Base-by-base conservation (phyloP, 75 land plant species). In the Azolla pinnata region DNA sequence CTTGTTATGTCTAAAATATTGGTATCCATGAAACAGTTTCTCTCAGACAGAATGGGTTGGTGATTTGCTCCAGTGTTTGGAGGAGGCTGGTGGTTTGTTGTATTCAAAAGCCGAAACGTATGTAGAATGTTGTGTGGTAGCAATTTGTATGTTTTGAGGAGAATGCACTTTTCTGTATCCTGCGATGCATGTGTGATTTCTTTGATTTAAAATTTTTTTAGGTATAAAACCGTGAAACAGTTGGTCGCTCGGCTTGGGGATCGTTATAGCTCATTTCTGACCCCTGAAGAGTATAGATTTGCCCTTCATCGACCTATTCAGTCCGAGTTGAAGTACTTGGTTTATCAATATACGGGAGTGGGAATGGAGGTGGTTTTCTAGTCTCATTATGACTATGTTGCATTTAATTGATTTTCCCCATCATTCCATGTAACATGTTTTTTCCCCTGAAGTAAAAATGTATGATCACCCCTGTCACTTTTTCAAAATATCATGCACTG, bases 311-410 rank as follows among this genome's bases (percentile, higher is more conserved):
- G 65, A 38, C 72, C 72, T 18, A 35, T 69, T 12, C 72, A 66
- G 8, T 69, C 72, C 24, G 72, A 69, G 40, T 20, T 69, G 31
- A 69, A 69, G 51, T 69, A 69, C 31, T 58, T 69, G 10, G 46
- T 67, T 17, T 60, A 62, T 48, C 72, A 62, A 31, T 69, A 62
- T 45, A 69, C 72, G 9, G 72, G 72, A n/a, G 67, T 69, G 19
- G 72, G 72, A 27, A 53, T 69, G 52, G 72, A 61, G 72, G 72
- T 69, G 52, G 32, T 25, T 24, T 17, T 24, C 29, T 56, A 16
- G 10, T 35, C 40, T 35, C 40, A 5, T 35, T 5, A 5, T 35
- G 40, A 5, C 40, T 35, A n/a, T n/a, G n/a, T n/a, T n/a, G n/a
- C n/a, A n/a, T n/a, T n/a, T n/a, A n/a, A n/a, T n/a, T n/a, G n/a